phyloP scores from a whole-genome alignment of 768 basidiomycete genomes.

The Royoungia palumana region DNA sequence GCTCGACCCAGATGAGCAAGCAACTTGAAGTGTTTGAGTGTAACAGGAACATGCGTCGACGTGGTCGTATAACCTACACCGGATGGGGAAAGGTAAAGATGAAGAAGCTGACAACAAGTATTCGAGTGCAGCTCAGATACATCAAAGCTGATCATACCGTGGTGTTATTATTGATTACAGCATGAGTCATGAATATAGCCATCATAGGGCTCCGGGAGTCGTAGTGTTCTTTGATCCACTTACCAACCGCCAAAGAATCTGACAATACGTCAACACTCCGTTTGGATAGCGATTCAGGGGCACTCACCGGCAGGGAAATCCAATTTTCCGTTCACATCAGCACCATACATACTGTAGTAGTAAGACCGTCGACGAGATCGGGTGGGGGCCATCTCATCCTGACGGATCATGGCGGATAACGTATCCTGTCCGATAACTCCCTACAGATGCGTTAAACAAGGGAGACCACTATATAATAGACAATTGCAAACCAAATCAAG shows the following conservation, averaged over 20 bases:
- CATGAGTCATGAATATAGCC: conserved; percentile 70
- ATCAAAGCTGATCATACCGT: conserved; percentile 18
- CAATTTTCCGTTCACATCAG: conserved; percentile 46
- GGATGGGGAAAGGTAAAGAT: conserved; percentile 40
- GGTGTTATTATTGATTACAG: conserved; percentile 62
- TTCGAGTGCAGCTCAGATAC: not conserved
- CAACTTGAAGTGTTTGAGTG: conserved; percentile 73
- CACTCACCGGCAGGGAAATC: conserved; percentile 55
- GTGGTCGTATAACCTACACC: conserved; percentile 18
- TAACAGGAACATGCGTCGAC: conserved; percentile 55
- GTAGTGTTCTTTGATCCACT: conserved; percentile 57
- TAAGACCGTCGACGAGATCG: conserved; percentile 57
- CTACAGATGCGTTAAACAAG: conserved; percentile 33
- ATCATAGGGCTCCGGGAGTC: conserved; percentile 55
- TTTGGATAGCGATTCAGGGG: not conserved
- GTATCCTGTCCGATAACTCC: conserved; percentile 73
- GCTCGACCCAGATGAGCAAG: conserved; percentile 62
- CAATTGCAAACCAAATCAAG: conserved; percentile 24
- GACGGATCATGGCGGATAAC: conserved; percentile 67
- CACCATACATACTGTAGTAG: conserved; percentile 39
- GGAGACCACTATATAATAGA: not conserved
- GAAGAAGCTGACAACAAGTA: conserved; percentile 40
- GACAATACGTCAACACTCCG: conserved; percentile 3
- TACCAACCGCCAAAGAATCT: conserved; percentile 59
- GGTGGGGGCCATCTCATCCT: conserved; percentile 62